Conservation (phyloP, 2,329 filamentous ascomycete genomes). For the Fusarium veterinarium region DNA sequence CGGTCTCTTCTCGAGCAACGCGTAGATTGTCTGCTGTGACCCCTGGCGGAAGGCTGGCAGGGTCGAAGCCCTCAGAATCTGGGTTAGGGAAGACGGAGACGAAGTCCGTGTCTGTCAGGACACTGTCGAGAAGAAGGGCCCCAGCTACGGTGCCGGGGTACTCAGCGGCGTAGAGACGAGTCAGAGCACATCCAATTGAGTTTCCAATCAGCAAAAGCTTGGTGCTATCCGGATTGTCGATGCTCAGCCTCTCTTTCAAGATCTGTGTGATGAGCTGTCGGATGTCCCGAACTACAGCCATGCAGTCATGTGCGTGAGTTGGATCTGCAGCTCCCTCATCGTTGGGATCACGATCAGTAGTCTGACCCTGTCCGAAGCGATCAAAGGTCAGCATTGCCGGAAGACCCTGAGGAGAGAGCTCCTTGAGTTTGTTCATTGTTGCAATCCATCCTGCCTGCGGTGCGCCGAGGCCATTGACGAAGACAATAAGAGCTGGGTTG, state of each 20-base stretch:
- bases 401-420: background rate
- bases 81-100: constrained; percentile 67
- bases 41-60: constrained; percentile 32
- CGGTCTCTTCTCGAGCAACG: constrained; percentile 5
- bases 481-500: constrained; percentile 28
- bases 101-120: constrained; percentile 68
- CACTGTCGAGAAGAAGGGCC: constrained; percentile 65
- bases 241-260: background rate
- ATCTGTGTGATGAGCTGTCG: constrained; percentile 29
- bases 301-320: constrained; percentile 60
- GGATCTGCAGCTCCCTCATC: constrained; percentile 52
- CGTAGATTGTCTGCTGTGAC: constrained; percentile 26
- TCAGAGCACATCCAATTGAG: constrained; percentile 50
- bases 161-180: constrained; percentile 61
- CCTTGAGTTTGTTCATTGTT: constrained; percentile 12
- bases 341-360: constrained; percentile 57
- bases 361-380: constrained; percentile 66
- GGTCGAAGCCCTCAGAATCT: constrained; percentile 58
- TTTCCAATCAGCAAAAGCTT: constrained; percentile 32
- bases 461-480: constrained; percentile 40
- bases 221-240: background rate
- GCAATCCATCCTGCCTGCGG: constrained; percentile 34
- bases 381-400: constrained; percentile 66
- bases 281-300: constrained; percentile 48
- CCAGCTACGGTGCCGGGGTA: constrained; percentile 59